Conservation (phyloP, 2,329 filamentous ascomycete genomes). For the Cyphellophora attinorum region DNA sequence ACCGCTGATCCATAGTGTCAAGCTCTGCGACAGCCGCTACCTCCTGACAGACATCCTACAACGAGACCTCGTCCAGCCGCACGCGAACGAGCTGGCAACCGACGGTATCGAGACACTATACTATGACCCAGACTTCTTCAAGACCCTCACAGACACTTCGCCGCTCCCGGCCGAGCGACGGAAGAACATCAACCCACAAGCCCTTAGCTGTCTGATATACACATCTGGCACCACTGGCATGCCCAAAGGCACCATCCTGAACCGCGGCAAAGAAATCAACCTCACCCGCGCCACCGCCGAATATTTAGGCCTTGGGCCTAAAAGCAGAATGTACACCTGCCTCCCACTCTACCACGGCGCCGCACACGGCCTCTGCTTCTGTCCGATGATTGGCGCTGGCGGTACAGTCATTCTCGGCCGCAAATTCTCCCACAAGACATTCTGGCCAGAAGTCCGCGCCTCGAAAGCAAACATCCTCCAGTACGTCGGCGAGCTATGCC, state of each 20-base stretch:
- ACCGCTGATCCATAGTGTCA: constrained; percentile 56
- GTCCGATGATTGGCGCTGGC: constrained; percentile 44
- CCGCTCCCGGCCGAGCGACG: constrained; percentile 48
- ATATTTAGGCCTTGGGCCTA: constrained; percentile 21
- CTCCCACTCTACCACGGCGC: constrained; percentile 74
- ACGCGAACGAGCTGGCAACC: constrained; percentile 45
- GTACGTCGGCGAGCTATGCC: constrained; percentile 39
- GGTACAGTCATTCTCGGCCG: constrained; percentile 30
- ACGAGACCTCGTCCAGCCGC: constrained; percentile 37
- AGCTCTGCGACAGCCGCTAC: constrained; percentile 45
- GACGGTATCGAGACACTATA: constrained; percentile 38
- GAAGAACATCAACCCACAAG: constrained; percentile 38
- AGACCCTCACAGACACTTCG: constrained; percentile 36
- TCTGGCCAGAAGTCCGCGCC: constrained; percentile 20
- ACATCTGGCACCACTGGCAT: constrained; percentile 66
- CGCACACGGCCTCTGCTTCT: constrained; percentile 41
- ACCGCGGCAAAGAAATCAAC: constrained; percentile 18
- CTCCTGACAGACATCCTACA: constrained; percentile 51
- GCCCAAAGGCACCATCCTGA: constrained; percentile 52
- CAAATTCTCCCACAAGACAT: constrained; percentile 20
- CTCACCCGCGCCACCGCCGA: constrained; percentile 21
- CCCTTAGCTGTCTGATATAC: constrained; percentile 59
- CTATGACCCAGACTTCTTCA: constrained; percentile 42
- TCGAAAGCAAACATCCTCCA: constrained; percentile 49
- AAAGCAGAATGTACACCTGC: constrained; percentile 62